Evolutionary conservation across 2,329 filamentous ascomycete species (phyloP).

Genomic region (Nemania sp.): DNA sequence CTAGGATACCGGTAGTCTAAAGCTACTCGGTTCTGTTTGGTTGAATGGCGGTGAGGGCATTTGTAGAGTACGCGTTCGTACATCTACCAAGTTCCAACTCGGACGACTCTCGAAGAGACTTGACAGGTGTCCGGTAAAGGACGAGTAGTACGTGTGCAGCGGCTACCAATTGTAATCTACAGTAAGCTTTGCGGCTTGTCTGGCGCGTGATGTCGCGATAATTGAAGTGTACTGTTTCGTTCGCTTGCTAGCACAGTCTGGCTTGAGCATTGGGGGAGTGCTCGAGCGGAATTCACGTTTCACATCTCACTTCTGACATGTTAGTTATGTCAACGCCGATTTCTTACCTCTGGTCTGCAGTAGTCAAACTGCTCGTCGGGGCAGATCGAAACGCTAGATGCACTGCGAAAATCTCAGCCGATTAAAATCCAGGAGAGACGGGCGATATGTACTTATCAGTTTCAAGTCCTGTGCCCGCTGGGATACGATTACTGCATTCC

Average conservation of each 20-base stretch:
- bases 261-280: neutral
- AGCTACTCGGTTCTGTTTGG: constrained; percentile 1
- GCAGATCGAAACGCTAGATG: neutral
- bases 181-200: no score
- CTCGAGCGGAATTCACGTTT: constrained; percentile 6
- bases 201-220: no score
- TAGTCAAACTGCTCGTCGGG: neutral
- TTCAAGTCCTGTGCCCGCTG: no score
- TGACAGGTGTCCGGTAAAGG: neutral
- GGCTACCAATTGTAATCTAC: neutral
- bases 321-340: neutral
- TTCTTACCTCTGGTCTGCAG: neutral
- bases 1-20: constrained; percentile 11
- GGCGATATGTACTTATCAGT: no score
- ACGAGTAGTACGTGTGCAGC: neutral
- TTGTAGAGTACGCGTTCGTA: neutral
- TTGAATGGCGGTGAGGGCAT: constrained; percentile 11
- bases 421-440: no score
- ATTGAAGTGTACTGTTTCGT: neutral
- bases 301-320: constrained; percentile 2
- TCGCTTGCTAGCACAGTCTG: neutral
- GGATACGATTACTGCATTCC: no score
- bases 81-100: neutral
- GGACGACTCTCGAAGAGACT: neutral
- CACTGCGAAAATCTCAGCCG: neutral